Base-by-base conservation (phyloP, 352 stramenopile genomes). In the Phytophthora nicotianae region DNA sequence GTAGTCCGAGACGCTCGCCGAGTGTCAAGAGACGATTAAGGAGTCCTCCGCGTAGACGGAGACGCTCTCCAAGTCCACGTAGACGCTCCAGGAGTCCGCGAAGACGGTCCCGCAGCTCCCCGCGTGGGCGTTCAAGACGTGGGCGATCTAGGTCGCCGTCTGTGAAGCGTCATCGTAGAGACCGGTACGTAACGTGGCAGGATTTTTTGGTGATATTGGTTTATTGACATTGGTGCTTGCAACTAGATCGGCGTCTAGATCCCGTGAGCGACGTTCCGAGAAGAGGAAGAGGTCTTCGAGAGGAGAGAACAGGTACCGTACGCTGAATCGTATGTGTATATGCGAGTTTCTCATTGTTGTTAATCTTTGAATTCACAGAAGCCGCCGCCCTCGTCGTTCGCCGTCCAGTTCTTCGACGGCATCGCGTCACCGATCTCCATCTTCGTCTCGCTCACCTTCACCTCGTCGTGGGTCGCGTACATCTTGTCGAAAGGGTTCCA, bases 171-270 rank as follows among this genome's bases (percentile, higher is more conserved):
- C 65, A 48, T 54, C 65, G 33, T 9, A 55, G 54, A 50, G 52
- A 50, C 32, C 50, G 64, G 69, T 71, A 64, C 41, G 64, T n/a
- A 20, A n/a, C 26, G 23, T 4, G 16, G 11, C 2, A 49, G 9
- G 0, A 11, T 42, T 45, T 27, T 7, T 35, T 14, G 9, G 9
- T 3, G 29, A 9, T 35, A n/a, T 35, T 13, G 3, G 3, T 32
- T 3, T 51, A 24, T 57, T 62, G 50, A 8, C 11, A 7, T 46
- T 45, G 17, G 10, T 23, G 27, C 14, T 33, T 24, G 13, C 8
- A 42, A 48, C 16, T 48, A 75, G 65, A n/a, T 80, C 68, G 10
- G 35, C 50, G n/a, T 75, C 73, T 50, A 56, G 67, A 51, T 79
- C 67, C 19, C 68, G 65, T 5, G 19, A 48, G 5, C 53, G 69